Conservation (phyloP, 805 yeast species). For the Candida boleticola region DNA sequence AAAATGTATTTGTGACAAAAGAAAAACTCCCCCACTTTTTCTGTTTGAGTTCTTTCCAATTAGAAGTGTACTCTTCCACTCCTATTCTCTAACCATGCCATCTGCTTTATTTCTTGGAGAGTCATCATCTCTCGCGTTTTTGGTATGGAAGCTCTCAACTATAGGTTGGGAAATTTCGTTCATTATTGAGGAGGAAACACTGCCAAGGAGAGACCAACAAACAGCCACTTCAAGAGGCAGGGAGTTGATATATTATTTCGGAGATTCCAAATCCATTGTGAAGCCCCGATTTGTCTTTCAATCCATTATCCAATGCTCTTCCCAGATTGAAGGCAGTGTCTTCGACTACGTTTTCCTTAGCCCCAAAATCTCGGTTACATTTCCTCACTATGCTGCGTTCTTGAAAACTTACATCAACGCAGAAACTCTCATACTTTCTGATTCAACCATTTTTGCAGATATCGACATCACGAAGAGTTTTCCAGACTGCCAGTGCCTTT, state of each 20-base stretch:
- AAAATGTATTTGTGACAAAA: too few relatives aligned
- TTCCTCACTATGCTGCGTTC: constrained; percentile 1
- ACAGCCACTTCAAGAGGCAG: too few relatives aligned
- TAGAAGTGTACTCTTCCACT: too few relatives aligned
- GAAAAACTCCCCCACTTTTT: too few relatives aligned
- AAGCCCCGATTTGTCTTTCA: background rate
- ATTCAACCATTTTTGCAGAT: constrained; percentile 10
- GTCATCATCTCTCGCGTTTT: background rate
- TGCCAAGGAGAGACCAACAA: too few relatives aligned
- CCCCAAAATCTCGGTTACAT: constrained; percentile 4
- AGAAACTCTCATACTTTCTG: constrained; percentile 11
- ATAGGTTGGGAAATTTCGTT: background rate
- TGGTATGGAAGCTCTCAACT: background rate
- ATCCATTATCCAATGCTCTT: background rate
- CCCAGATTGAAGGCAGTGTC: background rate
- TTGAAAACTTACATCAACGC: constrained; percentile 6
- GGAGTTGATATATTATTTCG: background rate
- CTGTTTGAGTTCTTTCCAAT: too few relatives aligned
- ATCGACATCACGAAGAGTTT: constrained; percentile 5
- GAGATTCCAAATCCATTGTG: background rate
- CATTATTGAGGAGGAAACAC: too few relatives aligned
- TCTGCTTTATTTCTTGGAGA: constrained; percentile 1
- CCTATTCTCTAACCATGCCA: too few relatives aligned
- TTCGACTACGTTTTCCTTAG: constrained; percentile 12
- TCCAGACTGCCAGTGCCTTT: constrained; percentile 10